Conservation (phyloP, 78 protist genomes). For the Creolimax fragrantissima region DNA sequence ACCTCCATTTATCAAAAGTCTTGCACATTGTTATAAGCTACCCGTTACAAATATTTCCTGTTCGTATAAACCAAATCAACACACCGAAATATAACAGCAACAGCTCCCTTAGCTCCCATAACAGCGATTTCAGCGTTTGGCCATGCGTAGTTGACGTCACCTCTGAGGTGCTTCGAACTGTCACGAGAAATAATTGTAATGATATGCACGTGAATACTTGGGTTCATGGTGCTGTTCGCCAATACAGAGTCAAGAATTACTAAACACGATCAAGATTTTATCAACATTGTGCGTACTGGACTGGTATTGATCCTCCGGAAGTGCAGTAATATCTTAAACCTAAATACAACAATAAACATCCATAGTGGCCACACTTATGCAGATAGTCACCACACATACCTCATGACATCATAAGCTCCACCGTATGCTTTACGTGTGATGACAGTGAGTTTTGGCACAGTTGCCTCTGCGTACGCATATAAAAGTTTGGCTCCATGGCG, state of each 20-base stretch:
- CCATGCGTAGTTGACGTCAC: constrained; percentile 96
- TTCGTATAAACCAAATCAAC: too few species aligned
- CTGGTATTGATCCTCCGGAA: too few species aligned
- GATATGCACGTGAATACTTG: too few species aligned
- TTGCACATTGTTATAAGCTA: too few species aligned
- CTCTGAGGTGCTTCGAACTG: constrained; percentile 85
- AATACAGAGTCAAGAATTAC: too few species aligned
- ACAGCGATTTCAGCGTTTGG: constrained; percentile 98
- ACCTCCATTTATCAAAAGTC: too few species aligned
- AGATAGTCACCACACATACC: background rate
- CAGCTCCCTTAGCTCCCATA: constrained; percentile 98
- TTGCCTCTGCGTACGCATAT: constrained; percentile 97
- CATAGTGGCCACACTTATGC: background rate
- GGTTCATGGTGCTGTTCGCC: too few species aligned
- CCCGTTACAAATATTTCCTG: too few species aligned
- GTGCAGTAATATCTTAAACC: too few species aligned
- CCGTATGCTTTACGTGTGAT: constrained; percentile 97
- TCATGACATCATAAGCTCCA: constrained; percentile 93
- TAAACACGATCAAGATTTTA: too few species aligned
- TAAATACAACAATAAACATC: background rate
- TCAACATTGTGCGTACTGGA: too few species aligned
- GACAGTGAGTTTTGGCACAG: constrained; percentile 93
- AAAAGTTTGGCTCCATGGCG: constrained; percentile 96
- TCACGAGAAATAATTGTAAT: too few species aligned
- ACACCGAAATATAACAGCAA: constrained; percentile 84